These are phyloP conservation scores for Canna indica DNA, from an alignment of 176 grass and related monocot species.

Conservation along the genomic window DNA sequence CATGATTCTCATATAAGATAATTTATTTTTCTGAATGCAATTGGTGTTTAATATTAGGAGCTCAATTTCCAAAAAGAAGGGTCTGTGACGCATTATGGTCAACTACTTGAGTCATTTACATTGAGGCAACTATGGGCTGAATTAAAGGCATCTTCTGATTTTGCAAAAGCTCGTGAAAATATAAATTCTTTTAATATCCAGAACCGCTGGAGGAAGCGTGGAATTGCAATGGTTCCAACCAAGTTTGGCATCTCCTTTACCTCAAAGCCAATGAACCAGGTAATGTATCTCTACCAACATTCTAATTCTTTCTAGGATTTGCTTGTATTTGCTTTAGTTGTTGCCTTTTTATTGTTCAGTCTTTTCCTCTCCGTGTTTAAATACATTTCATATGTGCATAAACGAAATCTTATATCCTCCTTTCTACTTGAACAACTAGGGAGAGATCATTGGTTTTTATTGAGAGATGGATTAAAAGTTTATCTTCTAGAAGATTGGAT, in stretches of 20 bases:
- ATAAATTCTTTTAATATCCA: conserved; percentile 44
- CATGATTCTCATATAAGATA: conserved; percentile 15
- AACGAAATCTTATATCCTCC: not conserved
- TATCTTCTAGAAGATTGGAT: no score
- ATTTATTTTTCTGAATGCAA: not conserved
- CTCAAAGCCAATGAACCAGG: conserved; percentile 79
- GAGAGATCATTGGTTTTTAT: no score
- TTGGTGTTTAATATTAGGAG: conserved; percentile 41
- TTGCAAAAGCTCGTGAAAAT: conserved; percentile 39
- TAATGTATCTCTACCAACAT: conserved; percentile 13
- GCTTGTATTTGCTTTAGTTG: not conserved
- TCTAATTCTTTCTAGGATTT: not conserved
- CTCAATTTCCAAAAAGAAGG: conserved; percentile 87
- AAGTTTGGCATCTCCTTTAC: conserved; percentile 98
- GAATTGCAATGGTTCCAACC: conserved; percentile 82
- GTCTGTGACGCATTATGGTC: conserved; percentile 64
- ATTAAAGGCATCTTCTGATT: conserved; percentile 79
- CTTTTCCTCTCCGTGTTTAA: not conserved
- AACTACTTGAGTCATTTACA: conserved; percentile 60
- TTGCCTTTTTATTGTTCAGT: not conserved
- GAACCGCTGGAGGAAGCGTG: conserved; percentile 84
- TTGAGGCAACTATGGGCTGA: conserved; percentile 66
- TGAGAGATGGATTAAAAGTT: no score
- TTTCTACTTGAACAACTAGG: not conserved
- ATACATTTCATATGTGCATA: not conserved